A percentile compares a stretch with the other conserved stretches of the same genome.
phyloP scores from a whole-genome alignment of 2,329 filamentous ascomycete species.

The Zasmidium angulare region DNA sequence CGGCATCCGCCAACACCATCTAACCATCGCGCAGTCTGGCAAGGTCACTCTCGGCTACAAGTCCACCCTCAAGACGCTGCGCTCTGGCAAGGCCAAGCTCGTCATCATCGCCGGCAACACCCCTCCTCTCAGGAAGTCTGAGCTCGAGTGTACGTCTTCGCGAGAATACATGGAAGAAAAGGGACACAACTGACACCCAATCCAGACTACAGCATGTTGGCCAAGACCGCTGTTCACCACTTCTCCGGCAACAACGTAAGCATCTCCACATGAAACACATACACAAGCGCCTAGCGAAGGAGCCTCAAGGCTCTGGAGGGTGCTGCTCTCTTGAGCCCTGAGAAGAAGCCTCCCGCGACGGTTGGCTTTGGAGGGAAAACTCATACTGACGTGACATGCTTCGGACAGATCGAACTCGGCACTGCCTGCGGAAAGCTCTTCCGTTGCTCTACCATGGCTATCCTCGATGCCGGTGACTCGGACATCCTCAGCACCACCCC shows the following conservation, averaged over 20 bases:
- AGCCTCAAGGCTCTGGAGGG: slow-evolving; percentile 39
- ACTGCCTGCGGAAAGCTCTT: slow-evolving; percentile 99
- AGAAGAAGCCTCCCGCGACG: slow-evolving; percentile 69
- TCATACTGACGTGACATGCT: slow-evolving; percentile 44
- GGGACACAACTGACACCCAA: slow-evolving; percentile 14
- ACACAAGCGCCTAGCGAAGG: slow-evolving; percentile 35
- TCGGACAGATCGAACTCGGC: slow-evolving; percentile 88
- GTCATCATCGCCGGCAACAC: slow-evolving; percentile 96
- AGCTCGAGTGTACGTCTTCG: slow-evolving; percentile 66
- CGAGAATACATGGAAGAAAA: slow-evolving; percentile 21
- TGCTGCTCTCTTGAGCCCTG: slow-evolving; percentile 61
- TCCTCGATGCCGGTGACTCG: slow-evolving; percentile 93
- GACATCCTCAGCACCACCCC: slow-evolving; percentile 84
- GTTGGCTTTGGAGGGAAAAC: slow-evolving; percentile 77
- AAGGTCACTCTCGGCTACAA: slow-evolving; percentile 87
- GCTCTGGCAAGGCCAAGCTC: slow-evolving; percentile 96
- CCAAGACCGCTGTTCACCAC: slow-evolving; percentile 95
- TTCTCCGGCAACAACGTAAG: slow-evolving; percentile 99
- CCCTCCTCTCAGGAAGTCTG: slow-evolving; percentile 94
- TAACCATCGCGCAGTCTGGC: slow-evolving; percentile 39
- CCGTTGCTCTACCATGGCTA: slow-evolving; percentile 95
- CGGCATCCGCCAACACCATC: slow-evolving; percentile 4
- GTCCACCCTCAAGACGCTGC: slow-evolving; percentile 84
- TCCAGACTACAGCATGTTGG: slow-evolving; percentile 78
- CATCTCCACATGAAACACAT: slow-evolving; percentile 35